These are phyloP conservation scores for Bruguiera gymnorhiza DNA, from an alignment of 345 rosid species.

Conservation along the genomic window DNA sequence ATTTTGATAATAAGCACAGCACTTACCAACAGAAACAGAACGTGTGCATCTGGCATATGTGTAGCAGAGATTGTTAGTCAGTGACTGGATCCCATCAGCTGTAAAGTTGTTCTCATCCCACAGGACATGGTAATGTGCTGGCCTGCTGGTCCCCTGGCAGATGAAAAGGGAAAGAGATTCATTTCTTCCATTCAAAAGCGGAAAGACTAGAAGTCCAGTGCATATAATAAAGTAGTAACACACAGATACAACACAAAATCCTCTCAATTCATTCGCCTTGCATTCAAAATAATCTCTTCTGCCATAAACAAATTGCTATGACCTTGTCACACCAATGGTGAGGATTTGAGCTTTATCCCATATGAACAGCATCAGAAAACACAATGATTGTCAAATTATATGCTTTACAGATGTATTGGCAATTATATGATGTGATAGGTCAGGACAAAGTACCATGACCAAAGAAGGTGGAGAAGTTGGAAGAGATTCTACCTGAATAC, in stretches of 20 bases:
- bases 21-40: slow-evolving; percentile 87
- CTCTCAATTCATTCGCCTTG: too few relatives aligned
- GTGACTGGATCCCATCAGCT: slow-evolving; percentile 91
- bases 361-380: background rate
- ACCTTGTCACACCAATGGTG: background rate
- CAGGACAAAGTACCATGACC: background rate
- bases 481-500: slow-evolving; percentile 67
- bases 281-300: too few relatives aligned
- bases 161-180: slow-evolving; percentile 3
- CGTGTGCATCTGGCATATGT: slow-evolving; percentile 98
- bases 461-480: background rate
- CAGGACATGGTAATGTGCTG: slow-evolving; percentile 97
- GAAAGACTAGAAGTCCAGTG: background rate
- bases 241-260: too few relatives aligned
- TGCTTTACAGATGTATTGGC: background rate
- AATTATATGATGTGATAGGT: background rate
- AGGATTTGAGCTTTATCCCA: background rate
- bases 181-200: background rate
- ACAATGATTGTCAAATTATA: background rate
- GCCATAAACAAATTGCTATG: background rate
- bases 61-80: slow-evolving; percentile 94
- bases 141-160: slow-evolving; percentile 90
- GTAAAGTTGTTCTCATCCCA: slow-evolving; percentile 99
- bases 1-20: background rate
- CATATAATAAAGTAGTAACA: background rate